Evolutionary conservation across 495 filamentous ascomycete genomes (phyloP).

Genomic region (Aspergillus indologenus): DNA sequence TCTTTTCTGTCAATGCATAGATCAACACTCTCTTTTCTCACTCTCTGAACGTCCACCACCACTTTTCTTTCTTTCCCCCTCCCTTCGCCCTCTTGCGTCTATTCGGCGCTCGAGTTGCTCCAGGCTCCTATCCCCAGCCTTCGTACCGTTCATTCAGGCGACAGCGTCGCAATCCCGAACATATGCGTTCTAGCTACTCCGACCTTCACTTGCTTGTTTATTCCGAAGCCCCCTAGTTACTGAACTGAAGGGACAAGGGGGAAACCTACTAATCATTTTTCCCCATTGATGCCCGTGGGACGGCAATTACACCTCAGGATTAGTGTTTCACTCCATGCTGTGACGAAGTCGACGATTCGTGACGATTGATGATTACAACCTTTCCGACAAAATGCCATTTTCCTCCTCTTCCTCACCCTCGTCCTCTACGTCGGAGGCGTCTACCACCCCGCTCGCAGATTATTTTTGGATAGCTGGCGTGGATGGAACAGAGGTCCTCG

Average conservation of each 20-base stretch:
- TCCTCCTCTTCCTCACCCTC: constrained; percentile 25
- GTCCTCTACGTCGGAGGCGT: constrained; percentile 31
- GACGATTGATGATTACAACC: constrained; percentile 28
- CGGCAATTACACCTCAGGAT: constrained; percentile 9
- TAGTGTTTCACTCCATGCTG: constrained; percentile 29
- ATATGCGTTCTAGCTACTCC: constrained; percentile 20
- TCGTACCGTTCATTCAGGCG: constrained; percentile 10
- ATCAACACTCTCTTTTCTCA: constrained; percentile 8
- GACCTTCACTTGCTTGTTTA: constrained; percentile 8
- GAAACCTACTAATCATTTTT: neutral
- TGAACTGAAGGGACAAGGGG: constrained; percentile 16
- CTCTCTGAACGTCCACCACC: neutral
- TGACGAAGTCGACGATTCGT: constrained; percentile 29
- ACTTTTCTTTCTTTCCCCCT: constrained; percentile 1
- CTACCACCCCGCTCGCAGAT: constrained; percentile 84
- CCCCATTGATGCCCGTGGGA: constrained; percentile 25
- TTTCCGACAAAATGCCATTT: constrained; percentile 25
- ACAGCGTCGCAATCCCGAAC: constrained; percentile 23
- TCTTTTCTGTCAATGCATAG: constrained; percentile 12
- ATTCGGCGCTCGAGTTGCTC: constrained; percentile 1
- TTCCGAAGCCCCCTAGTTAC: constrained; percentile 19
- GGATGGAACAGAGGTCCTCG: constrained; percentile 59
- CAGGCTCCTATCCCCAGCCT: neutral
- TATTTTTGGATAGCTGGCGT: constrained; percentile 99
- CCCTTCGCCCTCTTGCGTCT: constrained; percentile 9